These are phyloP conservation scores for Penicillium ucsense DNA, from an alignment of 495 filamentous ascomycete genomes.

Conservation along the genomic window DNA sequence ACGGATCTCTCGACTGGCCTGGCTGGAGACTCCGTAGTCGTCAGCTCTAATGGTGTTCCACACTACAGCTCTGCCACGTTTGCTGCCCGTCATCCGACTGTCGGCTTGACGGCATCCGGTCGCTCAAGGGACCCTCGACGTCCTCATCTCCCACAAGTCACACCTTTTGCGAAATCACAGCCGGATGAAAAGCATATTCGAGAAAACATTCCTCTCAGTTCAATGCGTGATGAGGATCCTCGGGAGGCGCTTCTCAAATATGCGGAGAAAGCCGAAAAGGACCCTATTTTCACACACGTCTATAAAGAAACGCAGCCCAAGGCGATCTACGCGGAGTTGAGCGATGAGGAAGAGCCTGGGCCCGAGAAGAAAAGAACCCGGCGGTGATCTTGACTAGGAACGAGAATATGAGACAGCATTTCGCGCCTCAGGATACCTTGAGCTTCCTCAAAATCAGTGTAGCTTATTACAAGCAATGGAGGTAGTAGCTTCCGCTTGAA, in stretches of 20 bases:
- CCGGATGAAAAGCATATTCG: conserved; percentile 85
- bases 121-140: conserved; percentile 67
- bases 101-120: conserved; percentile 72
- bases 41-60: conserved; percentile 38
- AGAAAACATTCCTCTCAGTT: conserved; percentile 77
- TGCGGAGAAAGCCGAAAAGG: conserved; percentile 85
- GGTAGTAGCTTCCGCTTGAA: too few relatives aligned
- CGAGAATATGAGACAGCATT: too few relatives aligned
- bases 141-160: conserved; percentile 73
- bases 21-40: conserved; percentile 72
- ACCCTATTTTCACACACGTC: conserved; percentile 87
- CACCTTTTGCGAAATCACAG: conserved; percentile 84
- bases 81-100: conserved; percentile 57
- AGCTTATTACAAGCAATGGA: too few relatives aligned
- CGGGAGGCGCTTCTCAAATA: conserved; percentile 90
- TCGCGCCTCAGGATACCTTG: too few relatives aligned
- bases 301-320: conserved; percentile 91
- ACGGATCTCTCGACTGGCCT: conserved; percentile 71
- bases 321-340: conserved; percentile 85
- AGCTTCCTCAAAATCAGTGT: too few relatives aligned
- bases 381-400: conserved; percentile 9
- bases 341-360: conserved; percentile 72
- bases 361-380: conserved; percentile 60
- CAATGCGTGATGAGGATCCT: conserved; percentile 96
- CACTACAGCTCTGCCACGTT: conserved; percentile 40